phyloP scores from a whole-genome alignment of 768 basidiomycete species.

The Suillus bovinus region DNA sequence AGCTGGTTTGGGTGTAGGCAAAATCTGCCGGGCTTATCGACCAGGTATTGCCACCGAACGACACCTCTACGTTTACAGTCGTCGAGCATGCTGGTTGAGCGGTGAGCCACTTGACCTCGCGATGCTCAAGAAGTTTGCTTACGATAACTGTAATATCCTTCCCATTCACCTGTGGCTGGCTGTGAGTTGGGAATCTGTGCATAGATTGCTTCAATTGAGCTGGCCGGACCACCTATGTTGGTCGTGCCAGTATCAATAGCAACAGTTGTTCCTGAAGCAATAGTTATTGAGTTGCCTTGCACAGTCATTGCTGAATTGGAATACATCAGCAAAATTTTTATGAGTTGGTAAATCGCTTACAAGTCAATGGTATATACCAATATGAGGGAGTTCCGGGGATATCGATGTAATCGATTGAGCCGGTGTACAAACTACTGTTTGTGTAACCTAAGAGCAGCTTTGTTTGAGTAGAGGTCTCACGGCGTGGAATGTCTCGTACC shows the following conservation, averaged over 20 bases:
- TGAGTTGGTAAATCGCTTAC: conserved; percentile 16
- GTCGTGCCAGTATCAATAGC: conserved; percentile 68
- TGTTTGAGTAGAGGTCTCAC: not conserved
- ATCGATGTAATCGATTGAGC: conserved; percentile 51
- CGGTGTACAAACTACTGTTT: conserved; percentile 50
- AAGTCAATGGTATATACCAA: conserved; percentile 49
- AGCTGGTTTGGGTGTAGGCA: conserved; percentile 37
- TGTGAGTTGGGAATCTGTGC: conserved; percentile 44
- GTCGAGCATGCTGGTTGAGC: conserved; percentile 35
- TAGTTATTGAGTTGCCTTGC: conserved; percentile 28
- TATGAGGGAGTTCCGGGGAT: conserved; percentile 43
- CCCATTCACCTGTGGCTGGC: conserved; percentile 35
- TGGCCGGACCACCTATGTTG: conserved; percentile 51
- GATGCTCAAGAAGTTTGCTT: conserved; percentile 8
- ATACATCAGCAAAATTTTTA: not conserved
- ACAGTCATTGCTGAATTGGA: conserved; percentile 35
- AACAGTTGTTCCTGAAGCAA: conserved; percentile 28
- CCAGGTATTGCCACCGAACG: conserved; percentile 50
- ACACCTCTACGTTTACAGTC: conserved; percentile 37
- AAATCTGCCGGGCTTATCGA: conserved; percentile 51
- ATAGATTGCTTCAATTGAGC: conserved; percentile 43
- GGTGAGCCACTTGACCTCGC: not conserved
- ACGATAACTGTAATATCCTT: conserved; percentile 53
- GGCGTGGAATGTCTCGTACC: conserved; percentile 40
- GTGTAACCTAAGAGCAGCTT: conserved; percentile 36